These are phyloP conservation scores for Solanum dulcamara DNA, from an alignment of 257 asterid species.

Conservation along the genomic window DNA sequence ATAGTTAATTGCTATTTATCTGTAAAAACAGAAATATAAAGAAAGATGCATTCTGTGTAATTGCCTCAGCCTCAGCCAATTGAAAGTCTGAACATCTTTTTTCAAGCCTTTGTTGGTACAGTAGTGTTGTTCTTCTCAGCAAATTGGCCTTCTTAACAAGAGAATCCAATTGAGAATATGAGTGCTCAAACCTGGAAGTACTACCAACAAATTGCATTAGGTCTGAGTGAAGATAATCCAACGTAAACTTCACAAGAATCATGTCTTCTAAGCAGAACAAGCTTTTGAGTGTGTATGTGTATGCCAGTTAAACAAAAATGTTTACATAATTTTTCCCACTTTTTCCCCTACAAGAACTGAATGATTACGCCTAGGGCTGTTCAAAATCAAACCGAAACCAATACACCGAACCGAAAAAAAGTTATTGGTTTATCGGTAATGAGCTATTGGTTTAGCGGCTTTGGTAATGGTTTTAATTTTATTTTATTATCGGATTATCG, in stretches of 20 bases:
- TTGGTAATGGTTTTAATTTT: no score
- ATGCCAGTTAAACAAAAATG: not conserved
- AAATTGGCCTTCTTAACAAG: constrained; percentile 41
- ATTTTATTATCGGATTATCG: no score
- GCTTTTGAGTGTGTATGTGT: not conserved
- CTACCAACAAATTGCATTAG: not conserved
- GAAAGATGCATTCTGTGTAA: not conserved
- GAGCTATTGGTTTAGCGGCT: no score
- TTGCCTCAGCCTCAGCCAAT: constrained; percentile 88
- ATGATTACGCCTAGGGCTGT: not conserved
- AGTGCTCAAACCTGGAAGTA: constrained; percentile 47
- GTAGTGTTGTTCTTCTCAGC: constrained; percentile 31
- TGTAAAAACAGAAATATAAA: not conserved
- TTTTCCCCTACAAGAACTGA: not conserved
- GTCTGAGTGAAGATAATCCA: not conserved
- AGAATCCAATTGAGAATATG: constrained; percentile 33
- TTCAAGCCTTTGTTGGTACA: constrained; percentile 47
- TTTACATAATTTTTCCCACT: not conserved
- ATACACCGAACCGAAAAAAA: no score
- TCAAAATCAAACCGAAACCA: no score
- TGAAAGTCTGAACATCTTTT: constrained; percentile 51
- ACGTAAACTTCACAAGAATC: not conserved
- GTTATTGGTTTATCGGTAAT: no score
- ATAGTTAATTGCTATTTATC: not conserved
- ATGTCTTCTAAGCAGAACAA: not conserved